A percentile compares a stretch with the other conserved stretches of the same genome.
Conservation (phyloP, 1,284 basidiomycete species). For the Mixia osmundae region DNA sequence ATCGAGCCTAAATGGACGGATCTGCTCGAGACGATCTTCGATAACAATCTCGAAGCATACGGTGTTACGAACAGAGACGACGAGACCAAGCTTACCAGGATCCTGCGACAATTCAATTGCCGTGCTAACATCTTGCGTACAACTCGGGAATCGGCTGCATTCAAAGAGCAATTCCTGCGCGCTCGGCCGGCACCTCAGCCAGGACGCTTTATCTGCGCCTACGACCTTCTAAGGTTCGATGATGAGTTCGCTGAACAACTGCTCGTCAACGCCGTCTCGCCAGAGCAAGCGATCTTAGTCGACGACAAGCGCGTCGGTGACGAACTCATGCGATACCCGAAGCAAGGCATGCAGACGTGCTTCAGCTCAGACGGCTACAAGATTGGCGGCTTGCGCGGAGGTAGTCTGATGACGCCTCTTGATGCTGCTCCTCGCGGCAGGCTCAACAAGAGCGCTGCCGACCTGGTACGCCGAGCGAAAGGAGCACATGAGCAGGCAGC, state of each 20-base stretch:
- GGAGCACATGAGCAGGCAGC: neutral
- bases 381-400: slow-evolving; percentile 6
- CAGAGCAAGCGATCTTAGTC: slow-evolving; percentile 5
- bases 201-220: slow-evolving; percentile 1
- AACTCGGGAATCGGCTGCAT: neutral
- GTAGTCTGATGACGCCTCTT: neutral
- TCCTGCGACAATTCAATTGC: slow-evolving; percentile 26
- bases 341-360: neutral
- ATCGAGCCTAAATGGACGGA: slow-evolving; percentile 44
- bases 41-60: slow-evolving; percentile 40
- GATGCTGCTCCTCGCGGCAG: neutral
- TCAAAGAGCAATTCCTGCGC: neutral
- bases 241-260: slow-evolving; percentile 3
- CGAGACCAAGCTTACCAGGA: slow-evolving; percentile 32
- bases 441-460: neutral
- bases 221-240: slow-evolving; percentile 3
- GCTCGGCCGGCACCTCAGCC: slow-evolving; percentile 3
- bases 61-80: slow-evolving; percentile 54
- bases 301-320: slow-evolving; percentile 3
- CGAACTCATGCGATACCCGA: slow-evolving; percentile 2
- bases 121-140: neutral
- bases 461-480: neutral
- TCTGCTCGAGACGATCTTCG: slow-evolving; percentile 42
- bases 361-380: slow-evolving; percentile 2
- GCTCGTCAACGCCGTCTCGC: slow-evolving; percentile 1